Base-by-base conservation (phyloP, 371 early-diverging fungal species). In the Rhizopus delemar region DNA sequence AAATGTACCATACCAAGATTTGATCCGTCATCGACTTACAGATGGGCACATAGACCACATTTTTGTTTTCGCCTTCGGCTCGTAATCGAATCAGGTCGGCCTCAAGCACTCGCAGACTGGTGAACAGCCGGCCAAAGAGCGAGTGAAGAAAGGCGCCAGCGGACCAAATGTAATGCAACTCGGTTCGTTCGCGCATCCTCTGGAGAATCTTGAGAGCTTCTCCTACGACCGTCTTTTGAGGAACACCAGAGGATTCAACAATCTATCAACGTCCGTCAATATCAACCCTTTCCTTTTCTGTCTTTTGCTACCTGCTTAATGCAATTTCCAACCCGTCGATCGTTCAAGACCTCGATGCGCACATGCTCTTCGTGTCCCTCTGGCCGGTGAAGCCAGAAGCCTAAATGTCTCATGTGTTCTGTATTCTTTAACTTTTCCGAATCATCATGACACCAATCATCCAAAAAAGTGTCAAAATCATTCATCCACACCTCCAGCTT, bases 361-460 rank as follows among this genome's bases (percentile, higher is more conserved):
- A 74, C 66, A 45, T 75, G 66, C 39, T 80, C 77, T n/a, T 80
- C 81, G 7, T 12, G 39, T 22, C 22, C 22, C 53, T 73, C 73
- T 0, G 74, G 36, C 1, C 60, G 65, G 22, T 61, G 56, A 2
- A 60, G 38, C 81, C 81, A 80, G 6, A 70, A 67, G 2, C 81
- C 81, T 7, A 80, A 46, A 32, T 66, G 54, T 0, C 62, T 58
- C 52, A 68, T 66, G 8, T 63, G 53, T 3, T 60, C 62, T 8
- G 66, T 74, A n/a, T 77, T 62, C 38, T 63, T 70, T 11, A 80
- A 35, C 2, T 74, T 56, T 13, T 72, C 65, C 0, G 75, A 71
- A 61, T 80, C 81, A 61, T 80, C 81, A 51, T 80, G 77, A 39
- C 75, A 77, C 81, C 81, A 80, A 57, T 80, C 81, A 55, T 80